A percentile compares a stretch with the other conserved stretches of the same genome.
These are phyloP conservation scores for Aspergillus arachidicola DNA, from an alignment of 2,329 filamentous ascomycete genomes.

Conservation along the genomic window DNA sequence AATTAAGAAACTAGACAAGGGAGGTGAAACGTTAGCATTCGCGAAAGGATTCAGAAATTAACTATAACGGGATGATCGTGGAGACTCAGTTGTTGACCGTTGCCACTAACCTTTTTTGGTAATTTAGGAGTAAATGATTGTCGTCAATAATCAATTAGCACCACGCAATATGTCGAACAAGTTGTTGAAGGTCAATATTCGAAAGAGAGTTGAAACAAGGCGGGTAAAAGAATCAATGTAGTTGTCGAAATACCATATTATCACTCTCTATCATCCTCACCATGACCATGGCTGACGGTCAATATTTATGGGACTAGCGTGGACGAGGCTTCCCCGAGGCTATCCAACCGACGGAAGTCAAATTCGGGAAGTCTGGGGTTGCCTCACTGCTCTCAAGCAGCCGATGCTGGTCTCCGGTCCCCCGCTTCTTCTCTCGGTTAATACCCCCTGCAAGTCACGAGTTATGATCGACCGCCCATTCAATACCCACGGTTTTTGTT, in stretches of 20 bases:
- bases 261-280: neutral
- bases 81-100: neutral
- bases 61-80: neutral
- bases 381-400: constrained; percentile 8
- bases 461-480: neutral
- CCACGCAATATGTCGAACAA: neutral
- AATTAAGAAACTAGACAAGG: neutral
- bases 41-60: neutral
- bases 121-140: neutral
- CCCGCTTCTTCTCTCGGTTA: constrained; percentile 17
- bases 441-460: neutral
- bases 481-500: neutral
- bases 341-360: constrained; percentile 22
- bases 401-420: constrained; percentile 22
- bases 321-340: constrained; percentile 25
- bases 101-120: constrained; percentile 10
- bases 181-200: neutral
- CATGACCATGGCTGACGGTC: neutral
- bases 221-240: neutral
- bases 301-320: constrained; percentile 17
- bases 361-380: constrained; percentile 27
- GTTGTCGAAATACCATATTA: neutral
- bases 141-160: neutral
- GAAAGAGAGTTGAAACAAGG: neutral
- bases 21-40: neutral